Evolutionary conservation across 2,329 filamentous ascomycete species (phyloP), one percentile per base, ranked within the genome.

Genomic region (Fusarium piperis): DNA sequence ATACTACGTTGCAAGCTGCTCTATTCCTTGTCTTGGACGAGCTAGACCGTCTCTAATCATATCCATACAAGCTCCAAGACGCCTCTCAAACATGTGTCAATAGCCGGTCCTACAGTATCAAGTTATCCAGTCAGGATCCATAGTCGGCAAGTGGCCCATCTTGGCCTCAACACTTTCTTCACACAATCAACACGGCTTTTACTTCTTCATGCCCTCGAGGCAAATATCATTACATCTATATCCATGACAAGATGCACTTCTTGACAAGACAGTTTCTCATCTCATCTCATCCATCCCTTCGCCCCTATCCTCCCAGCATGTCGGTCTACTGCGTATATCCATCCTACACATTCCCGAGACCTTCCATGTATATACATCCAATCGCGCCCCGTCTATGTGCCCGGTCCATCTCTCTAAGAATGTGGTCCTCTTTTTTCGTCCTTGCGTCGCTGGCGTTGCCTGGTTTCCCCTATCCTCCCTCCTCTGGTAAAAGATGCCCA

Each of bases 351-450:
- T 30, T 48, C 55, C 58, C 41, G 56, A 62, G 46, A 61, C 59
- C 53, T 44, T 55, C 16, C 59, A 41, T 32, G 35, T 64, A 52
- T 64, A 51, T 73, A 70, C 62, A 70, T 46, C 66, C 72, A 53
- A 41, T 44, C 62, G 23, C 65, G 32, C 59, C n/a, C 44, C 62
- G 56, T 72, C 70, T 72, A 73, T 72, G 66, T 73, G 62, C 62
- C 33, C 39, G 55, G 39, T 44, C 56, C 66, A 67, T 73, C 55
- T 72, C 58, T 60, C 70, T 72, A 72, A 72, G 52, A 59, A 70
- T 62, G 55, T 55, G 32, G 38, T 52, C 65, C 44, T 58, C 44
- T 67, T 66, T 52, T 68, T 55, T 61, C 64, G 52, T 70, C 52
- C 33, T 58, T 33, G 32, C n/a, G 35, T 41, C 26, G 18, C 30